Evolutionary conservation across 768 basidiomycete genomes (phyloP).

Genomic region (Suillus americanus): DNA sequence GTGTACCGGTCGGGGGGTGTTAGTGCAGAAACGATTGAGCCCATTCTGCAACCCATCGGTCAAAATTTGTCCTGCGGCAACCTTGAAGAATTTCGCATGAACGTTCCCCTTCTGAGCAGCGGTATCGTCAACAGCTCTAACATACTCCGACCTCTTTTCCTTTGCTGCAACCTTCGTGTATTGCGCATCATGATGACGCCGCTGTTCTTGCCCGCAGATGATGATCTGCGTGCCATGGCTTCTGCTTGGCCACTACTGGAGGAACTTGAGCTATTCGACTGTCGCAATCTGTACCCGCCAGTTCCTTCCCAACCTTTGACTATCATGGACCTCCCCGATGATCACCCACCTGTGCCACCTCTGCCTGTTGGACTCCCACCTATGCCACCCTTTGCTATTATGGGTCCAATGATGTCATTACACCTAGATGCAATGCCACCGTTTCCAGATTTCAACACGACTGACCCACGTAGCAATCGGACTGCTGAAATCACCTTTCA

Average conservation of each 20-base stretch:
- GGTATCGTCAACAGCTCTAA: not conserved
- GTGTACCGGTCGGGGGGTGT: not conserved
- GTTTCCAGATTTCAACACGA: not conserved
- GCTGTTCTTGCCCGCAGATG: not conserved
- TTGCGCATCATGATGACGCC: not conserved
- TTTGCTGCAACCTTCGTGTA: not conserved
- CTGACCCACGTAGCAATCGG: too few relatives aligned
- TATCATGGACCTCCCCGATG: not conserved
- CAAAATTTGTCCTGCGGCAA: not conserved
- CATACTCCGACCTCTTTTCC: not conserved
- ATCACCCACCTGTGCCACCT: not conserved
- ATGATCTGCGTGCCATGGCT: slow-evolving; percentile 3
- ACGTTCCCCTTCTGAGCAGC: not conserved
- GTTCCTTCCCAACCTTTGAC: not conserved
- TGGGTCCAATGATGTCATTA: not conserved
- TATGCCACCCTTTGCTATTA: not conserved
- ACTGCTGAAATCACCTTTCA: slow-evolving; percentile 6
- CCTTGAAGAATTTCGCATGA: not conserved
- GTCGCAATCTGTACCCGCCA: not conserved
- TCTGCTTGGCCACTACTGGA: slow-evolving; percentile 9
- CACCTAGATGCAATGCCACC: not conserved
- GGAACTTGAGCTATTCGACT: not conserved
- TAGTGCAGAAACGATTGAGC: not conserved
- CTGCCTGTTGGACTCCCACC: not conserved
- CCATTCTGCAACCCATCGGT: not conserved